Evolutionary conservation across 768 basidiomycete genomes (phyloP), one percentile per base, ranked within the genome.

Genomic region (Psilocybe subaeruginosa): DNA sequence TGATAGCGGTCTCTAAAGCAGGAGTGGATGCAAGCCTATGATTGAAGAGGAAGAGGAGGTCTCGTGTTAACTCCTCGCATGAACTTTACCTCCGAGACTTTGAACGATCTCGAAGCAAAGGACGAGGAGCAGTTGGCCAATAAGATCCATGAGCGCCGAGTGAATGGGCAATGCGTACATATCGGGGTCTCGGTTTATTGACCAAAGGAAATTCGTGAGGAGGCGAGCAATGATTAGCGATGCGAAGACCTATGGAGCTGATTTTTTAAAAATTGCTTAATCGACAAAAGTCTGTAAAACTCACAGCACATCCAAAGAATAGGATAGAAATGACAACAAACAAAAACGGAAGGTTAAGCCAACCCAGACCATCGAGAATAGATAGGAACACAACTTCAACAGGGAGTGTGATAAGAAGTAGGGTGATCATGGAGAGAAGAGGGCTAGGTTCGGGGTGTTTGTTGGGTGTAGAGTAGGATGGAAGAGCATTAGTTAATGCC

Each of bases 111-210:
- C 83, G 66, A 91, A 93, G 70, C 90, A 91, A 0, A 84, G 66
- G 1, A 93, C 93, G 8, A 98, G 83, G 7, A 97, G 77, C 19
- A 90, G 71, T 70, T 95, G 91, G 14, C 93, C 93, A 33, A 91
- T 74, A 54, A 97, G 84, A 72, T 96, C 93, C 81, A 95, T 89
- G 46, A 93, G 70, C 0, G 95, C 92, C 9, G 92, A 94, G 65
- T 97, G 95, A 29, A 97, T 85, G 7, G 95, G 95, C n/a, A 98
- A 77, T 1, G 94, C 94, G 71, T 97, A 96, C 76, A 91, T 88
- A 72, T 98, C 95, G 4, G 95, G 95, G 71, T 98, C 95, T 29
- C 87, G 79, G 9, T 84, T 79, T 58, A 79, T 85, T 0, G 83
- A 82, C 94, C 95, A 97, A 29, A 97, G 82, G 70, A 85, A 87